Evolutionary conservation across 2,329 filamentous ascomycete species (phyloP).

Genomic region (Thelonectria discophora): DNA sequence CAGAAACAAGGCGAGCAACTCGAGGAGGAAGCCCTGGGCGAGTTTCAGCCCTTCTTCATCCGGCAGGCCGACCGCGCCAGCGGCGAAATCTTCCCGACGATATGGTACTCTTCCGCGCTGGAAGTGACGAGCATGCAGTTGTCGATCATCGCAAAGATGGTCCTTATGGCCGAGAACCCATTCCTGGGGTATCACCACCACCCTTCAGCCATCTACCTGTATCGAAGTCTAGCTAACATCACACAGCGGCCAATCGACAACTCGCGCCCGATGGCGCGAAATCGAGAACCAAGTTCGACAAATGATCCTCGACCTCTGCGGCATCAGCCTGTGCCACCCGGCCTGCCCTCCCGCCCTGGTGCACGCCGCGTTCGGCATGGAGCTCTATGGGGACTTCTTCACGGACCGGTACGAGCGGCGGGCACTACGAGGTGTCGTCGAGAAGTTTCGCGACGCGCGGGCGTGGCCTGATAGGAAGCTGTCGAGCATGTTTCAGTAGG

Average conservation of each 20-base stretch:
- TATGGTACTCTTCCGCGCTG: slow-evolving; percentile 52
- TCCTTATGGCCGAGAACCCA: slow-evolving; percentile 52
- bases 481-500: slow-evolving; percentile 48
- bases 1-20: slow-evolving; percentile 49
- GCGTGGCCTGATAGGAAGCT: slow-evolving; percentile 52
- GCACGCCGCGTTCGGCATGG: slow-evolving; percentile 51
- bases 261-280: slow-evolving; percentile 46
- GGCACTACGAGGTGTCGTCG: slow-evolving; percentile 51
- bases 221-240: too few species aligned
- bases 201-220: neutral
- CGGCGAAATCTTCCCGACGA: slow-evolving; percentile 52
- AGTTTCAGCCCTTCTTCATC: slow-evolving; percentile 48
- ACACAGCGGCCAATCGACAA: slow-evolving; percentile 39
- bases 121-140: slow-evolving; percentile 54
- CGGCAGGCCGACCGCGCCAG: slow-evolving; percentile 47
- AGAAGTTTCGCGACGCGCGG: slow-evolving; percentile 55
- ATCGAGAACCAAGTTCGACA: slow-evolving; percentile 51
- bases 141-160: slow-evolving; percentile 51
- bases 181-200: slow-evolving; percentile 43
- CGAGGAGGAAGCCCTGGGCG: slow-evolving; percentile 45
- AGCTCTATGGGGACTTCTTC: slow-evolving; percentile 54
- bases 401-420: slow-evolving; percentile 51
- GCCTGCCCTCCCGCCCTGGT: slow-evolving; percentile 50
- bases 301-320: slow-evolving; percentile 51
- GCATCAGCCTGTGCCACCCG: slow-evolving; percentile 52